Percentiles rank a stretch among this genome's conserved stretches.
phyloP scores from a whole-genome alignment of 129 eudicot species.

The Centaurea solstitialis region DNA sequence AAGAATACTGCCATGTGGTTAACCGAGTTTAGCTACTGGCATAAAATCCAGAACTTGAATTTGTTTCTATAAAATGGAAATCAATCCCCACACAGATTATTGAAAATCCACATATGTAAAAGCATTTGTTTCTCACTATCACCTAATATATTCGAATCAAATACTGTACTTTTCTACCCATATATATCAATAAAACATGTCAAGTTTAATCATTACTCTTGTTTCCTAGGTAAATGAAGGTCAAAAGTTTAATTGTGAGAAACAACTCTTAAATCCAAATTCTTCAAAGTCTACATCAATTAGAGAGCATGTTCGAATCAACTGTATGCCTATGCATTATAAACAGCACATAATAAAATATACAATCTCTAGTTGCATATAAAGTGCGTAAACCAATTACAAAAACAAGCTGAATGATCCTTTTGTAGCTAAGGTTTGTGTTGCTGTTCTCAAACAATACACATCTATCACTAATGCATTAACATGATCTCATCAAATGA shows the following conservation, averaged over 20 bases:
- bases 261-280: conserved; percentile 1
- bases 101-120: background rate
- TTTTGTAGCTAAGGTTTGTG: background rate
- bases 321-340: background rate
- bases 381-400: background rate
- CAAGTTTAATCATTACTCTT: background rate
- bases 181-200: background rate
- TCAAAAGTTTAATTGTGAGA: background rate
- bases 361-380: background rate
- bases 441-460: background rate
- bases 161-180: background rate
- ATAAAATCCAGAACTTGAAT: background rate
- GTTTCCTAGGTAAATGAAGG: background rate
- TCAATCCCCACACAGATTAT: background rate
- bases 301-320: background rate
- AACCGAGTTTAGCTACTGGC: background rate
- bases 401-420: background rate
- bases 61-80: background rate
- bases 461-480: no score
- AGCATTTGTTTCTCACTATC: background rate
- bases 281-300: background rate
- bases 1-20: background rate
- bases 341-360: background rate
- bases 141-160: no score
- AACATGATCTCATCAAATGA: conserved; percentile 5